A percentile compares a stretch with the other conserved stretches of the same genome.
Evolutionary conservation across 1,139 yeast species (phyloP).

Genomic region (Nakaseomyces sp.): DNA sequence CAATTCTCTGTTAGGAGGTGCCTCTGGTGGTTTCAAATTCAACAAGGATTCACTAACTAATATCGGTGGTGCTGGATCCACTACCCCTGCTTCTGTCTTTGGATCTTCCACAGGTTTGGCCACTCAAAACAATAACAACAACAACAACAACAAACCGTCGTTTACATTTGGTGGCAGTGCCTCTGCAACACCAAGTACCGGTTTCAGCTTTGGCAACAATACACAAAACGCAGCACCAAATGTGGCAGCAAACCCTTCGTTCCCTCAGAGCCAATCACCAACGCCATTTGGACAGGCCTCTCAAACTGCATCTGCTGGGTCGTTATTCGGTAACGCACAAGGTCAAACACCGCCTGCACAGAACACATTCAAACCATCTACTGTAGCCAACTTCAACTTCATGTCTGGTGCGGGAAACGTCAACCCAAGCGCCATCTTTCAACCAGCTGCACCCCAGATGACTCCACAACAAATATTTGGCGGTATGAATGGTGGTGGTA

Average conservation of each 20-base stretch:
- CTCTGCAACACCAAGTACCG: background rate
- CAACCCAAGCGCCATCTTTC: background rate
- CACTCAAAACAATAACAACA: background rate
- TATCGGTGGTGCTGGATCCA: background rate
- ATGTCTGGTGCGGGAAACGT: background rate
- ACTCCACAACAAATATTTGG: slow-evolving; percentile 18
- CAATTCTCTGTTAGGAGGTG: background rate
- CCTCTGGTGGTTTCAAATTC: background rate
- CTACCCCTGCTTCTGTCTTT: background rate
- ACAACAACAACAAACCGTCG: background rate
- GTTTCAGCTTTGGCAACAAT: slow-evolving; percentile 3
- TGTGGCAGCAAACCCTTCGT: slow-evolving; percentile 9
- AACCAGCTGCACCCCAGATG: slow-evolving; percentile 1
- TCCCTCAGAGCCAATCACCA: slow-evolving; percentile 5
- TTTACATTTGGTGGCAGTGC: slow-evolving; percentile 5
- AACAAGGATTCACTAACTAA: background rate
- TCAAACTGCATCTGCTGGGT: background rate
- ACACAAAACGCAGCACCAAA: background rate
- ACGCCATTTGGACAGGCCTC: slow-evolving; percentile 6
- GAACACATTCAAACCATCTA: background rate
- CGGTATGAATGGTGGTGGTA: slow-evolving; percentile 4
- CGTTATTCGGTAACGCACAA: background rate
- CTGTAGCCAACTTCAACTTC: background rate
- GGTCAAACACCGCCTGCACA: background rate
- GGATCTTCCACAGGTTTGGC: slow-evolving; percentile 2